These are phyloP conservation scores for Boletus vinaceobasis DNA, from an alignment of 768 basidiomycete species.

Conservation along the genomic window DNA sequence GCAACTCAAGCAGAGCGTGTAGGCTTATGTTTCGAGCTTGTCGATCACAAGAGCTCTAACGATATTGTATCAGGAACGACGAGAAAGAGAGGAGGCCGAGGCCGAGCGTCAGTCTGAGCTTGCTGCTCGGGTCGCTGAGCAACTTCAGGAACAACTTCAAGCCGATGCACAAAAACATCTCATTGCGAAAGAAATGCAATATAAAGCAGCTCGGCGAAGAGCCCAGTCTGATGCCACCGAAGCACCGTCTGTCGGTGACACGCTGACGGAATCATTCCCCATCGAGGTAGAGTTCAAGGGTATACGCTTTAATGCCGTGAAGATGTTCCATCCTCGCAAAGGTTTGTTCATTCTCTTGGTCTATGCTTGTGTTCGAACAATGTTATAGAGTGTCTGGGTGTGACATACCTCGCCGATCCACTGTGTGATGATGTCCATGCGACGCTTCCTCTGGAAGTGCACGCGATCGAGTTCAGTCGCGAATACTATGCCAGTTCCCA, in stretches of 20 bases:
- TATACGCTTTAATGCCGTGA: slow-evolving; percentile 59
- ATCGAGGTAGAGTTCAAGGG: slow-evolving; percentile 56
- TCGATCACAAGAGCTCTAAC: background rate
- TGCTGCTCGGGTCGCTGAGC: slow-evolving; percentile 51
- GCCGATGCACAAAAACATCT: slow-evolving; percentile 59
- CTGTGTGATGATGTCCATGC: slow-evolving; percentile 60
- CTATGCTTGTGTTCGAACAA: background rate
- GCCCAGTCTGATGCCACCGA: slow-evolving; percentile 72
- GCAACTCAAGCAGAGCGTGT: slow-evolving; percentile 69
- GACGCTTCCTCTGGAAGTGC: slow-evolving; percentile 64
- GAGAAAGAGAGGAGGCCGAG: slow-evolving; percentile 54
- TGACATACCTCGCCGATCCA: slow-evolving; percentile 71
- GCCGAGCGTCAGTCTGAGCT: slow-evolving; percentile 49
- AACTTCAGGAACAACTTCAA: slow-evolving; percentile 63
- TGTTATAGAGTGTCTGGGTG: slow-evolving; percentile 58
- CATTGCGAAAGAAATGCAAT: slow-evolving; percentile 44
- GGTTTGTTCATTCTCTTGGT: slow-evolving; percentile 39
- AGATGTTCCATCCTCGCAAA: slow-evolving; percentile 66
- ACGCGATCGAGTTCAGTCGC: slow-evolving; percentile 61
- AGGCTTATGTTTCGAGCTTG: slow-evolving; percentile 14
- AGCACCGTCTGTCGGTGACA: slow-evolving; percentile 47
- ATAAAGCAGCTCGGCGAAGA: slow-evolving; percentile 52
- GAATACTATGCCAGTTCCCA: slow-evolving; percentile 66
- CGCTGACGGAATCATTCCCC: slow-evolving; percentile 59
- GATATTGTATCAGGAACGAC: slow-evolving; percentile 41